These are phyloP conservation scores for Rosa lucieae DNA, from an alignment of 306 rosid species.

Conservation along the genomic window DNA sequence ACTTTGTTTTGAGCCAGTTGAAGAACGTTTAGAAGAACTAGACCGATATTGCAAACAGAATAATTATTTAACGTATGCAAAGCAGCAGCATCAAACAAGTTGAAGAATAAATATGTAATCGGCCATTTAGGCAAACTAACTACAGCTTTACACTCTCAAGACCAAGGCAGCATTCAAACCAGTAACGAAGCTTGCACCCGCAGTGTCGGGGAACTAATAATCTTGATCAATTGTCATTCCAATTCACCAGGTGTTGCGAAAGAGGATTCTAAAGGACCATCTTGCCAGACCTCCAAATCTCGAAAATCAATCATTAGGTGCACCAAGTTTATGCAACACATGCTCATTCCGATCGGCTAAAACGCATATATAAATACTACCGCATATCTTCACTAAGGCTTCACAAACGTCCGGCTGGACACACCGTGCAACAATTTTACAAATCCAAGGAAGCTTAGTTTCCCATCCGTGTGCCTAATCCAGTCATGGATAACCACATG, in stretches of 20 bases:
- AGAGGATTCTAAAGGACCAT: conserved; percentile 16
- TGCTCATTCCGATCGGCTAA: conserved; percentile 26
- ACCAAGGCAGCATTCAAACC: conserved; percentile 25
- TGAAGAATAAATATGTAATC: conserved; percentile 15
- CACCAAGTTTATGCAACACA: conserved; percentile 22
- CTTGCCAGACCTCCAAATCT: conserved; percentile 33
- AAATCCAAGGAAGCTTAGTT: conserved; percentile 93
- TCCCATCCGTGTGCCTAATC: conserved; percentile 98
- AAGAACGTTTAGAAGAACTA: background rate
- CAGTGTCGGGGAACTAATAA: conserved; percentile 33
- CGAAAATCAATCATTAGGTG: conserved; percentile 22
- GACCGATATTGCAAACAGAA: conserved; percentile 3
- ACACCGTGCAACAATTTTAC: conserved; percentile 87
- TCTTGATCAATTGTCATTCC: conserved; percentile 41
- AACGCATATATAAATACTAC: conserved; percentile 19
- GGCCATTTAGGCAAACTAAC: conserved; percentile 48
- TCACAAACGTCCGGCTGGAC: conserved; percentile 70
- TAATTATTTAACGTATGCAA: conserved; percentile 12
- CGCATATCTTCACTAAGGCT: conserved; percentile 52
- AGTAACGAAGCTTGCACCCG: conserved; percentile 27
- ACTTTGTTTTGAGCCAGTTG: background rate
- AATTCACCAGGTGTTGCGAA: conserved; percentile 22
- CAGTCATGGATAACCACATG: conserved; percentile 95
- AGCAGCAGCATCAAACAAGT: background rate
- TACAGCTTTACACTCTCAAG: conserved; percentile 50